These are phyloP conservation scores for Luvunga scandens DNA, from an alignment of 345 rosid genomes.

Conservation along the genomic window DNA sequence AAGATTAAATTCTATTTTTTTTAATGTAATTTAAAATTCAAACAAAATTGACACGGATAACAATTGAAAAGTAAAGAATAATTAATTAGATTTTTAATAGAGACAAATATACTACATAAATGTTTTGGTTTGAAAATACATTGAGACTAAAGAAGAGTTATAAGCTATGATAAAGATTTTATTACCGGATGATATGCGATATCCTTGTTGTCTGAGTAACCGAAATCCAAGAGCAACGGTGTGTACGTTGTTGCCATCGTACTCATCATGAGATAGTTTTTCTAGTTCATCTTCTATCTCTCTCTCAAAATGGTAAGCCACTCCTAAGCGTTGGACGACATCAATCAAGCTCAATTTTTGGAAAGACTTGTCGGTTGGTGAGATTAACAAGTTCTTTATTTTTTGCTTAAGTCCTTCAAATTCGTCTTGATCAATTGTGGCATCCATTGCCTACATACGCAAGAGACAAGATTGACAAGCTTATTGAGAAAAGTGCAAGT, in stretches of 20 bases:
- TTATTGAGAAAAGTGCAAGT: neutral
- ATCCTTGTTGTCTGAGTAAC: slow-evolving; percentile 30
- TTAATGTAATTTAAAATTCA: no score
- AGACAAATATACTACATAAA: no score
- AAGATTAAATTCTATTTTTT: no score
- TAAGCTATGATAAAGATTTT: neutral
- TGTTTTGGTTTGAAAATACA: neutral
- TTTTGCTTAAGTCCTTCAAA: slow-evolving; percentile 15
- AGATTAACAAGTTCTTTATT: slow-evolving; percentile 21
- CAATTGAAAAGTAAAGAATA: no score
- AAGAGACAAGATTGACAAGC: no score
- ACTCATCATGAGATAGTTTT: neutral
- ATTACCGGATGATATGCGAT: slow-evolving; percentile 14
- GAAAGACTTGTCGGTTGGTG: neutral
- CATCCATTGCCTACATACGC: slow-evolving; percentile 11
- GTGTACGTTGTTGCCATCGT: neutral
- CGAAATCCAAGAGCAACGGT: slow-evolving; percentile 25
- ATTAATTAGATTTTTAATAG: no score
- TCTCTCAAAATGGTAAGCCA: slow-evolving; percentile 23
- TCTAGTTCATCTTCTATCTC: slow-evolving; percentile 25
- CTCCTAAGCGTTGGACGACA: slow-evolving; percentile 30
- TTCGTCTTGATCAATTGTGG: neutral
- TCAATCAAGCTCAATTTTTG: slow-evolving; percentile 28
- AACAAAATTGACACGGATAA: no score
- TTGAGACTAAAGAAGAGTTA: neutral